Evolutionary conservation across 2,329 filamentous ascomycete genomes (phyloP).

Genomic region (Cercospora nicotianae): DNA sequence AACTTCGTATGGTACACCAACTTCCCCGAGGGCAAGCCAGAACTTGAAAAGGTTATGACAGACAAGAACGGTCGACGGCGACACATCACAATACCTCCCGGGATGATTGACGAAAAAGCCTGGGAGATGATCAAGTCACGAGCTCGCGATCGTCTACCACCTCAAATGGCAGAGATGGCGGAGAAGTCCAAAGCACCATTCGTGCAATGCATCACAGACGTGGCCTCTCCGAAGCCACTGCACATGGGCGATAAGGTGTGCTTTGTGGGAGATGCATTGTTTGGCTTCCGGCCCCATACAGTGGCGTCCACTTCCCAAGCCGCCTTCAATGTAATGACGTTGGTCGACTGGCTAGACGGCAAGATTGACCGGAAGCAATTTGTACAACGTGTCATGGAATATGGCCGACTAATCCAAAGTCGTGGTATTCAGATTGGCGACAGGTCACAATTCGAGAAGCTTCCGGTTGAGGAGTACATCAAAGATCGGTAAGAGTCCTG

Average conservation of each 20-base stretch:
- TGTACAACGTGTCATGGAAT: constrained; percentile 42
- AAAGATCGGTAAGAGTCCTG: constrained; percentile 27
- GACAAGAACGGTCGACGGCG: constrained; percentile 44
- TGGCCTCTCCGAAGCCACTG: constrained; percentile 41
- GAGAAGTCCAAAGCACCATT: constrained; percentile 45
- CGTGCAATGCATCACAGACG: constrained; percentile 49
- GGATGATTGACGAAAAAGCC: constrained; percentile 41
- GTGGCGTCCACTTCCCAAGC: constrained; percentile 50
- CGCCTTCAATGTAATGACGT: constrained; percentile 45
- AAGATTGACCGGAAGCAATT: constrained; percentile 40
- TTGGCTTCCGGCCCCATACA: constrained; percentile 49
- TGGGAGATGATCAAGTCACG: constrained; percentile 44
- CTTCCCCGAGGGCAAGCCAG: constrained; percentile 39
- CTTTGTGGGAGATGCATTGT: constrained; percentile 50
- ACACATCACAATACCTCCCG: constrained; percentile 46
- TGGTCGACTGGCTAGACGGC: constrained; percentile 45
- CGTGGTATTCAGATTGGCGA: constrained; percentile 44
- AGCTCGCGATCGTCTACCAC: constrained; percentile 38
- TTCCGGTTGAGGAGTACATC: constrained; percentile 44
- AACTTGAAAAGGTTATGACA: constrained; percentile 47
- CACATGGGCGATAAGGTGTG: constrained; percentile 47
- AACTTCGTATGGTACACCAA: constrained; percentile 53
- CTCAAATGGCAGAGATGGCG: constrained; percentile 46
- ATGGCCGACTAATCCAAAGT: constrained; percentile 42
- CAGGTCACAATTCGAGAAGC: constrained; percentile 42